Base-by-base conservation (phyloP, 331 rosid genomes). In the Arachis monticola region DNA sequence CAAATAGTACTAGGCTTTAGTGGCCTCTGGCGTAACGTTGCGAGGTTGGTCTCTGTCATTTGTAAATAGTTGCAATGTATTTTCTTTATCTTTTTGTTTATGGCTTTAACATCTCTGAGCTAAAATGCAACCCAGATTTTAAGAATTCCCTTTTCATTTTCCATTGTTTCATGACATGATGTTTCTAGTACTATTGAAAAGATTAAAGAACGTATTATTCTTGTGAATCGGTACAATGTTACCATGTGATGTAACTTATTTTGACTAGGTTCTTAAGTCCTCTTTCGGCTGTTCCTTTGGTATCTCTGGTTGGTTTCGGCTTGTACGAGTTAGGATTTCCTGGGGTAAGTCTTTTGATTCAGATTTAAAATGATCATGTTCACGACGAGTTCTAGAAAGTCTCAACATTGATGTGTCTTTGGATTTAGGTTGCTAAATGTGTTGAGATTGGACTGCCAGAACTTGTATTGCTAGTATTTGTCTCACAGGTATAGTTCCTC, bases 1-100 rank as follows among this genome's bases (percentile, higher is more conserved):
- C 98, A 94, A 86, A 94, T 94, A 82, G 95, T 94, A 80, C 83
- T 94, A 51, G 97, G 98, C 79, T 94, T 94, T 87, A 94, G 98
- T 76, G 98, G 98, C 82, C 96, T 94, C 41, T 94, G 98, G 98
- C 96, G 98, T 64, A 94, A 91, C 72, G 97, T 90, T 81, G 80
- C 96, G 76, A 91, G 98, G 98, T 91, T 76, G 67, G 92, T 80
- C 77, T 66, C 44, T 64, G 42, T 73, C 78, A 59, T 60, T 67
- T 9, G 46, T 48, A 67, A 22, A 22, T 1, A 22, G 27, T 1
- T 22, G 27, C 27, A 22, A 22, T 22, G 27, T 22, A 22, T 22
- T 22, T 22, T 22, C 27, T 22, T 22, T 22, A 22, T 22, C 27
- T 22, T 22, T 72, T 89, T 93, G 72, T 89, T 93, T 80, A 83